Base-by-base conservation (phyloP, 2,329 filamentous ascomycete species). In the Scopulariopsis brevicaulis region DNA sequence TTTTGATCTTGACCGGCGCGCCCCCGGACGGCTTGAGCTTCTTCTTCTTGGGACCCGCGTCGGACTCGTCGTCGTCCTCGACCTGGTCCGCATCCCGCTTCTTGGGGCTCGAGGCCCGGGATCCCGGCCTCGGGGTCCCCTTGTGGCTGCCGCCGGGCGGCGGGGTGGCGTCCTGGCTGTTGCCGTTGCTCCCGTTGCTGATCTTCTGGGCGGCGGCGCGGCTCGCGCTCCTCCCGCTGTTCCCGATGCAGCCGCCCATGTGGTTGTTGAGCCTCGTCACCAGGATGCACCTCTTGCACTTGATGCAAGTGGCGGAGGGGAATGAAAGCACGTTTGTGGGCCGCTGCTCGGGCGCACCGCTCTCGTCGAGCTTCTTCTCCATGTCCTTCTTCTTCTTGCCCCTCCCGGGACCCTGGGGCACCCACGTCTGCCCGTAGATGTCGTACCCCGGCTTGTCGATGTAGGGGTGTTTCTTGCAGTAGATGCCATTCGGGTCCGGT, bases 341-440 rank as follows among this genome's bases (percentile, higher is more conserved):
- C 22, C 79, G 74, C 60, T 82, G 77, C 60, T 83, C 82, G 34
- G 55, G 55, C 6, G 79, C 71, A 12, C 73, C 72, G 63, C 73
- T 67, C 53, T 75, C 71, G 55, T 73, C 72, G 63, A 75, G 71
- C 70, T 76, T 82, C 74, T 82, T 84, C 68, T 84, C 82, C 74
- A 85, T 84, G 68, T 85, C 87, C 77, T 89, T 90, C 79, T 87
- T 90, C 76, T 88, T 89, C 74, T 88, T 89, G 60, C 87, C 87
- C 60, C 86, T 80, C 15, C 84, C 84, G 24, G 84, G 84, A 0
- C 81, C 81, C 24, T 86, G 85, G 20, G 84, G 84, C 15, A 89
- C 85, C 80, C 89, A 92, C 32, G 86, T 89, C 70, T 91, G 89
- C 55, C 87, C 88, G 70, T 91, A 91, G 62, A 92, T 89, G 70